Conservation (phyloP, 2,329 filamentous ascomycete species). For the Colletotrichum agaves region DNA sequence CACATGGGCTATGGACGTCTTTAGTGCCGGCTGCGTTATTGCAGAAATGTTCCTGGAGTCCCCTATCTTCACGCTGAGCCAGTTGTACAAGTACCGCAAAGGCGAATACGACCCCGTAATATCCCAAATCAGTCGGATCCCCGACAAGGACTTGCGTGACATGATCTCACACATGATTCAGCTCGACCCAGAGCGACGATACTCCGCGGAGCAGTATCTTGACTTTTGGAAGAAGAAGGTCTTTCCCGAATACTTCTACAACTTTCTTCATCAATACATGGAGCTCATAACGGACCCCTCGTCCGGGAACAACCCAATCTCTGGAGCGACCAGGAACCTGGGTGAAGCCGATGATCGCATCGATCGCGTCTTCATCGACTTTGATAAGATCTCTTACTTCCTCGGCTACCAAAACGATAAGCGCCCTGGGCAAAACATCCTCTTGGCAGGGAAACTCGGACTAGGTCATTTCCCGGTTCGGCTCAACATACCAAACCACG, state of each 20-base stretch:
- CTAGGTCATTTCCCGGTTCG: slow-evolving; percentile 80
- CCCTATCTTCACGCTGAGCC: slow-evolving; percentile 96
- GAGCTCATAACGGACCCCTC: slow-evolving; percentile 91
- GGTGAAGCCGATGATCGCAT: slow-evolving; percentile 94
- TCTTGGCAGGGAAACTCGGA: slow-evolving; percentile 60
- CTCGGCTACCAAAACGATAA: slow-evolving; percentile 70
- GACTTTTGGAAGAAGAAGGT: slow-evolving; percentile 90
- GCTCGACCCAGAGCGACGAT: slow-evolving; percentile 88
- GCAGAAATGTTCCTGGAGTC: slow-evolving; percentile 95
- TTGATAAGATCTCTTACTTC: slow-evolving; percentile 97
- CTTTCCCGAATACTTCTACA: slow-evolving; percentile 97
- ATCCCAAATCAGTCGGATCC: slow-evolving; percentile 84
- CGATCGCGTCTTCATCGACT: slow-evolving; percentile 91
- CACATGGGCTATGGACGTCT: slow-evolving; percentile 98
- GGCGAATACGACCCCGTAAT: slow-evolving; percentile 91
- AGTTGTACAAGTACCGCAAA: slow-evolving; percentile 92
- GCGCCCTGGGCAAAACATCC: slow-evolving; percentile 42
- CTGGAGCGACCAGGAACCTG: slow-evolving; percentile 75
- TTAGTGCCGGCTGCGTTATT: slow-evolving; percentile 96
- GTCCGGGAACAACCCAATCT: slow-evolving; percentile 78
- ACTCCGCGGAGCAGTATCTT: slow-evolving; percentile 93
- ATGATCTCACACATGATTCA: slow-evolving; percentile 97
- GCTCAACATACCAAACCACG: slow-evolving; percentile 87
- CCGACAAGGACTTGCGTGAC: slow-evolving; percentile 86
- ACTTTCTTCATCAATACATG: slow-evolving; percentile 98